phyloP scores from a whole-genome alignment of 1,284 basidiomycete genomes.

The Leccinum griseonigrum region DNA sequence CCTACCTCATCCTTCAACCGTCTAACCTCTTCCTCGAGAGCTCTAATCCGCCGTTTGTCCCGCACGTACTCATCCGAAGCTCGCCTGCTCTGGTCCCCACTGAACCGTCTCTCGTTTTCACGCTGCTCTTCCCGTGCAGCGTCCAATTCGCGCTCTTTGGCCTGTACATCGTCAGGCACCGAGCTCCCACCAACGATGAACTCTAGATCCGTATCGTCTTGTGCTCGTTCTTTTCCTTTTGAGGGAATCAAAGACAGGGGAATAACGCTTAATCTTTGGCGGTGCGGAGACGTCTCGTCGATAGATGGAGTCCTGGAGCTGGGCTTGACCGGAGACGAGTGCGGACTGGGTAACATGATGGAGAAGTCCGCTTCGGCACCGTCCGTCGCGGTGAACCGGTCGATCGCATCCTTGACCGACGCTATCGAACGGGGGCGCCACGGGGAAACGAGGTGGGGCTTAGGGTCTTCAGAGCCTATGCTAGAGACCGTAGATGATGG shows the following conservation, averaged over 20 bases:
- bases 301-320: constrained; percentile 7
- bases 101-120: constrained; percentile 35
- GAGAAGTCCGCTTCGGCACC: constrained; percentile 38
- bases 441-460: constrained; percentile 25
- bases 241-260: neutral
- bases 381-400: constrained; percentile 39
- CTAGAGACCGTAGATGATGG: constrained; percentile 14
- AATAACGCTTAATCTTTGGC: neutral
- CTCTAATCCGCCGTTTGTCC: constrained; percentile 62
- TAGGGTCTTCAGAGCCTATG: constrained; percentile 8
- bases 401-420: constrained; percentile 44
- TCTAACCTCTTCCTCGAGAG: constrained; percentile 66
- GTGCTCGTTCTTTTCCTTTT: constrained; percentile 55
- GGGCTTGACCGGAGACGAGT: constrained; percentile 27
- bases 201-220: constrained; percentile 16
- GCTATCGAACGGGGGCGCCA: constrained; percentile 30
- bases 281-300: constrained; percentile 6
- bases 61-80: constrained; percentile 43
- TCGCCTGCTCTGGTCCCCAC: constrained; percentile 20
- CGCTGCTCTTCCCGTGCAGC: constrained; percentile 49
- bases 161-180: constrained; percentile 46
- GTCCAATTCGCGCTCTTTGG: constrained; percentile 59
- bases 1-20: constrained; percentile 62
- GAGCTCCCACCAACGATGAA: constrained; percentile 38
- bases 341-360: constrained; percentile 36